These are phyloP conservation scores for Papilionanthe hybrid DNA, from an alignment of 116 monocot species.

Conservation along the genomic window DNA sequence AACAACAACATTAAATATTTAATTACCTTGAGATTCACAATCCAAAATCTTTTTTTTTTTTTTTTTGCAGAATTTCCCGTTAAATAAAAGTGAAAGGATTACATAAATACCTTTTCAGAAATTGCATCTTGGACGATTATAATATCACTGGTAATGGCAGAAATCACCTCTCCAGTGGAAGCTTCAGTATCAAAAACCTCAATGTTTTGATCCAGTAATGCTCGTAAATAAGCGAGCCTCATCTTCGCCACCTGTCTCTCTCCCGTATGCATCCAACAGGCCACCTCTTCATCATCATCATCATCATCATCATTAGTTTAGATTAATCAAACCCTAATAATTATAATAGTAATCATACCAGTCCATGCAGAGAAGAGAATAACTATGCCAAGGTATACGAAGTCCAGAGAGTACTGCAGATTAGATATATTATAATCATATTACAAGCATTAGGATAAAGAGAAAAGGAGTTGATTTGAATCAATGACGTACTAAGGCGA, in stretches of 20 bases:
- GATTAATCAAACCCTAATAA: not conserved
- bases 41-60: not conserved
- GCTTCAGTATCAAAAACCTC: slow-evolving; percentile 66
- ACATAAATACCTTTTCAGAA: slow-evolving; percentile 55
- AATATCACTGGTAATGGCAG: slow-evolving; percentile 69
- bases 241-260: slow-evolving; percentile 66
- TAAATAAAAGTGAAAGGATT: not conserved
- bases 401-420: slow-evolving; percentile 69
- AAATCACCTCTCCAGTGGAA: slow-evolving; percentile 68
- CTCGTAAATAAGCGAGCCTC: slow-evolving; percentile 51
- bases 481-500: slow-evolving; percentile 40
- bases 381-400: slow-evolving; percentile 49
- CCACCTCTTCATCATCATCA: slow-evolving; percentile 48
- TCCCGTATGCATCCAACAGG: slow-evolving; percentile 66
- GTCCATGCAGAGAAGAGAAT: slow-evolving; percentile 71
- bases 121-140: slow-evolving; percentile 70
- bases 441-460: too few relatives aligned
- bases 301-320: not conserved
- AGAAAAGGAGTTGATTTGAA: not conserved
- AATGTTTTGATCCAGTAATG: slow-evolving; percentile 63
- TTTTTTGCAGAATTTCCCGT: too few relatives aligned
- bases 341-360: slow-evolving; percentile 16
- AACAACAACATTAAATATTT: too few relatives aligned
- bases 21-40: too few relatives aligned
- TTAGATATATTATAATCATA: too few relatives aligned